A percentile compares a stretch with the other conserved stretches of the same genome.
Conservation (phyloP, 768 basidiomycete species). For the Macrolepiota albuminosa region DNA sequence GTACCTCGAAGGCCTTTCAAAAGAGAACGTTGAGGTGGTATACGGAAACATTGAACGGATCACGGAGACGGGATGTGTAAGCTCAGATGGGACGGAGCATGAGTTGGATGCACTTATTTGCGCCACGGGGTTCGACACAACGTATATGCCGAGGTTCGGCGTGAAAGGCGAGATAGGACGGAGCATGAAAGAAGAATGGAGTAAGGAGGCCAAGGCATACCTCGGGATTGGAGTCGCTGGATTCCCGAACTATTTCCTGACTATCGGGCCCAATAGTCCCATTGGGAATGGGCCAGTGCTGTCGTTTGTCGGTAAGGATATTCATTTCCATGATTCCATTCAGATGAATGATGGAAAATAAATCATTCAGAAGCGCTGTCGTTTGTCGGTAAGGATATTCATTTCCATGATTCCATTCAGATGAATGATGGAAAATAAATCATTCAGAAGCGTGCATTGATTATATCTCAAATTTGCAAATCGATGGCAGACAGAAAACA, state of each 20-base stretch:
- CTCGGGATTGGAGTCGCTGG: constrained; percentile 26
- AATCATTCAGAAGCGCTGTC: constrained; percentile 20
- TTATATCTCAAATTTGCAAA: constrained; percentile 29
- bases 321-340: neutral
- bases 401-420: neutral
- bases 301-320: constrained; percentile 23
- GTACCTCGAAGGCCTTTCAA: constrained; percentile 27
- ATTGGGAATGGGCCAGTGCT: constrained; percentile 30
- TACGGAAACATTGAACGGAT: constrained; percentile 24
- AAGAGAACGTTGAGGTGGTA: constrained; percentile 28
- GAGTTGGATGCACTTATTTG: constrained; percentile 32
- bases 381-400: constrained; percentile 16
- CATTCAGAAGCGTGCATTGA: constrained; percentile 26
- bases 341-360: neutral
- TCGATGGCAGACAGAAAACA: constrained; percentile 32
- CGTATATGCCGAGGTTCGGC: constrained; percentile 28
- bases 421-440: neutral
- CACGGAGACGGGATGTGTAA: constrained; percentile 24
- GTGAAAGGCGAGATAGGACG: constrained; percentile 23
- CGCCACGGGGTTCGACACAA: constrained; percentile 34
- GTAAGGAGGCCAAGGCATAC: constrained; percentile 24
- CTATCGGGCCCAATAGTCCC: constrained; percentile 29
- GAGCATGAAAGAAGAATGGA: constrained; percentile 27
- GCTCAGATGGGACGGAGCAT: constrained; percentile 23
- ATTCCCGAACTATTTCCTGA: constrained; percentile 30